Percentiles rank a stretch among this genome's conserved stretches.
phyloP scores from a whole-genome alignment of 768 basidiomycete species.

The Boletus rubropictus region DNA sequence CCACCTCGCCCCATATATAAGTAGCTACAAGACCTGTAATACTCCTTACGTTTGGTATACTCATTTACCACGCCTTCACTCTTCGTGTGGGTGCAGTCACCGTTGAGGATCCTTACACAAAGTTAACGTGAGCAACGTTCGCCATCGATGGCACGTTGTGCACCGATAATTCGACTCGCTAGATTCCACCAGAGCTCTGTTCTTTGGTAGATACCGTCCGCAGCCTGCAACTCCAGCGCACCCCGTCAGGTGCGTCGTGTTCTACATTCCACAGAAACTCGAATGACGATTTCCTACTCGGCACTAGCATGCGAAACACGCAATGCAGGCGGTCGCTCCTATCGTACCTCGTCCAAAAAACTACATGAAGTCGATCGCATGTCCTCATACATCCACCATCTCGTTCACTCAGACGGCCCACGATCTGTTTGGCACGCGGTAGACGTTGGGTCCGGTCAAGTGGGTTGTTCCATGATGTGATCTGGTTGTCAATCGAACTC shows the following conservation, averaged over 20 bases:
- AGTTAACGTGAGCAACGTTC: too few species aligned
- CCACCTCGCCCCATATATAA: too few species aligned
- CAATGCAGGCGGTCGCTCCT: conserved; percentile 7
- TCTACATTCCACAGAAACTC: neutral
- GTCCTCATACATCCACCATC: conserved; percentile 44
- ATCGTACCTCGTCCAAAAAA: conserved; percentile 74
- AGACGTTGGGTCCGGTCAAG: conserved; percentile 73
- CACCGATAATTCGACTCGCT: too few species aligned
- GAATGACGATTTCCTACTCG: neutral
- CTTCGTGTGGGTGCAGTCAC: too few species aligned
- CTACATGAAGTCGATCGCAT: conserved; percentile 65
- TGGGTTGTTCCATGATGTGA: conserved; percentile 21
- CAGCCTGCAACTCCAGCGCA: conserved; percentile 24
- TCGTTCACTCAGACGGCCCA: conserved; percentile 28
- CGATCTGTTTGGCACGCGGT: conserved; percentile 43
- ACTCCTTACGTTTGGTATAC: too few species aligned
- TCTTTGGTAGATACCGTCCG: conserved; percentile 22
- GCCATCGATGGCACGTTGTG: too few species aligned
- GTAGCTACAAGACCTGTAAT: too few species aligned
- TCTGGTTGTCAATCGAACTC: neutral
- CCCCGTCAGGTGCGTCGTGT: conserved; percentile 12
- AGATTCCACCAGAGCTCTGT: conserved; percentile 23
- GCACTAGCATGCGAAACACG: conserved; percentile 7
- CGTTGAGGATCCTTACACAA: too few species aligned
- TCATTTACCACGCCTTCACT: too few species aligned